Percentiles rank a stretch among this genome's conserved stretches.
Conservation (phyloP, 2,329 filamentous ascomycete species). For the Ophiosphaerella korrae region DNA sequence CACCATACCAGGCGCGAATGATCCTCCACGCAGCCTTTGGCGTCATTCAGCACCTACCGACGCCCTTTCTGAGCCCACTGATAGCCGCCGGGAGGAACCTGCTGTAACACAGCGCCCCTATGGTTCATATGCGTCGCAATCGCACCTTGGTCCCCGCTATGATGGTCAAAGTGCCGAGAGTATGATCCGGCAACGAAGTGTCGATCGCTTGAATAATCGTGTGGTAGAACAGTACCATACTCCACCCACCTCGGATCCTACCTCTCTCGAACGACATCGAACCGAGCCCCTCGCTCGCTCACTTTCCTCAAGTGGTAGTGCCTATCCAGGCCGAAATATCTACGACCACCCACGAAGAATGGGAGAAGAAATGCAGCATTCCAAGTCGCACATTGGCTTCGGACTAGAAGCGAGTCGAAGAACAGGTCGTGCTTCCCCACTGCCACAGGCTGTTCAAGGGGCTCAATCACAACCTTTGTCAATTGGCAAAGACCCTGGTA, state of each 20-base stretch:
- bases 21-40: slow-evolving; percentile 38
- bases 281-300: slow-evolving; percentile 43
- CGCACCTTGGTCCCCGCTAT: slow-evolving; percentile 31
- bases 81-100: slow-evolving; percentile 39
- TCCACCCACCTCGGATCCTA: slow-evolving; percentile 47
- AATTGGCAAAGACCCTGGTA: slow-evolving; percentile 80
- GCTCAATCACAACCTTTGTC: slow-evolving; percentile 81
- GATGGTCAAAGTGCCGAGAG: slow-evolving; percentile 31
- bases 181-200: slow-evolving; percentile 38
- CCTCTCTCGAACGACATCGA: slow-evolving; percentile 39
- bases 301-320: slow-evolving; percentile 37
- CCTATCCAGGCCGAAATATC: slow-evolving; percentile 30
- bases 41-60: slow-evolving; percentile 34
- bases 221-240: slow-evolving; percentile 47
- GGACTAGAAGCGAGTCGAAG: slow-evolving; percentile 76
- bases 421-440: slow-evolving; percentile 81
- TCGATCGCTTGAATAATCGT: slow-evolving; percentile 40
- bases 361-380: slow-evolving; percentile 63
- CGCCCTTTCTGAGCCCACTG: slow-evolving; percentile 29
- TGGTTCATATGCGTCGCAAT: slow-evolving; percentile 34
- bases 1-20: slow-evolving; percentile 16
- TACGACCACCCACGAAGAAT: slow-evolving; percentile 48
- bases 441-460: slow-evolving; percentile 92
- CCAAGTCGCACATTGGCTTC: slow-evolving; percentile 73
- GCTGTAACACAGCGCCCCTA: slow-evolving; percentile 35